These are phyloP conservation scores for Sporobolus alterniflorus DNA, from an alignment of 202 grass and related monocot genomes.

Conservation along the genomic window DNA sequence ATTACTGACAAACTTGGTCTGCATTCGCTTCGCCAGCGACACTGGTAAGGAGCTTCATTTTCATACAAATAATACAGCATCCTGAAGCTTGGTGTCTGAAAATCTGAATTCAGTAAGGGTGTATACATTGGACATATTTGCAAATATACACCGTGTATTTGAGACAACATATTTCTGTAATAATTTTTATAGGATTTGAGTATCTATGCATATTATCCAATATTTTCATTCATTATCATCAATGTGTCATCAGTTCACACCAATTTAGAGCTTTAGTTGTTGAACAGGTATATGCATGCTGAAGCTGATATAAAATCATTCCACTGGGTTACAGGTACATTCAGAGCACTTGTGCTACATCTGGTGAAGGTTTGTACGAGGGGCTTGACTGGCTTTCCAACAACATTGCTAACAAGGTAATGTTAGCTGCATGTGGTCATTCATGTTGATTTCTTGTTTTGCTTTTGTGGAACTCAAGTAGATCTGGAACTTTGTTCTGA, in stretches of 20 bases:
- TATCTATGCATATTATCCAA: not conserved
- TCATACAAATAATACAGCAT: not conserved
- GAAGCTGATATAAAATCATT: constrained; percentile 13
- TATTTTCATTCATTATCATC: not conserved
- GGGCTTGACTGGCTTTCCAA: constrained; percentile 97
- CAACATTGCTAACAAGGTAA: constrained; percentile 94
- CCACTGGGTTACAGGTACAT: constrained; percentile 67
- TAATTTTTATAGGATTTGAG: constrained; percentile 5
- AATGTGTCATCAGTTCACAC: not conserved
- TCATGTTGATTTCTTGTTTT: not conserved
- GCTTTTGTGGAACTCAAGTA: not conserved
- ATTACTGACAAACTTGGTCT: constrained; percentile 98
- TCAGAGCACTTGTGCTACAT: constrained; percentile 94
- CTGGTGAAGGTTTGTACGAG: constrained; percentile 93
- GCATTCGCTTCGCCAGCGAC: constrained; percentile 87
- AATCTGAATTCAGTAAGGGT: too few relatives aligned
- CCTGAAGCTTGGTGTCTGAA: not conserved
- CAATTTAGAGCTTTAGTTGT: not conserved
- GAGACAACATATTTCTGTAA: not conserved
- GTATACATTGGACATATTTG: not conserved
- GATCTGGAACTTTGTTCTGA: not conserved
- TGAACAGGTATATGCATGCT: not conserved
- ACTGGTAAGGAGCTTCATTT: constrained; percentile 64
- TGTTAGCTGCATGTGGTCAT: not conserved
- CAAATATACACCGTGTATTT: not conserved